Conservation (phyloP, 306 rosid genomes). For the Quercus glauca region DNA sequence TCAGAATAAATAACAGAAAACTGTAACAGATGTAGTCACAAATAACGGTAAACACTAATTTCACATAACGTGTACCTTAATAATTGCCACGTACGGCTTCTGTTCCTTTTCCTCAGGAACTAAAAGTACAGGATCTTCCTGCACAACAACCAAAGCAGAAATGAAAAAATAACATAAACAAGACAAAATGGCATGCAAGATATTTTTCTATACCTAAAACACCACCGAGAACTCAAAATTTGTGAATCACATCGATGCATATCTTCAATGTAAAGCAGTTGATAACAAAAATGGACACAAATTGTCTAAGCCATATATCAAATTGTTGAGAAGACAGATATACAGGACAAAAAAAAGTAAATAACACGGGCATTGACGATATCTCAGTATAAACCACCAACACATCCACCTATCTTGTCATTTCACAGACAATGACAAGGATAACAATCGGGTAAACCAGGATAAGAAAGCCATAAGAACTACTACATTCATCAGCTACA, state of each 20-base stretch:
- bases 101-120: conserved; percentile 59
- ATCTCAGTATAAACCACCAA: background rate
- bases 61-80: conserved; percentile 53
- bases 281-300: background rate
- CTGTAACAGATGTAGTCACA: background rate
- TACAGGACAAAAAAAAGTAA: background rate
- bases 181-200: background rate
- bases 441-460: background rate
- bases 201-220: background rate
- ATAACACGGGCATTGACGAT: background rate
- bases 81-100: conserved; percentile 92
- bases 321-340: background rate
- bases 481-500: background rate
- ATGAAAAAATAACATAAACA: background rate
- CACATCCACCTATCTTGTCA: background rate
- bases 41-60: background rate
- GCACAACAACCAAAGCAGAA: conserved; percentile 13
- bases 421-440: background rate
- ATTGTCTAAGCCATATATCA: background rate
- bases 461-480: background rate
- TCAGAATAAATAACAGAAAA: background rate
- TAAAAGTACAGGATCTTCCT: conserved; percentile 98
- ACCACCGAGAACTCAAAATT: background rate
- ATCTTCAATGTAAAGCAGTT: background rate
- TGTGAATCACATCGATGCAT: background rate